phyloP scores from a whole-genome alignment of 257 asterid genomes.

The Solanum sitiens region DNA sequence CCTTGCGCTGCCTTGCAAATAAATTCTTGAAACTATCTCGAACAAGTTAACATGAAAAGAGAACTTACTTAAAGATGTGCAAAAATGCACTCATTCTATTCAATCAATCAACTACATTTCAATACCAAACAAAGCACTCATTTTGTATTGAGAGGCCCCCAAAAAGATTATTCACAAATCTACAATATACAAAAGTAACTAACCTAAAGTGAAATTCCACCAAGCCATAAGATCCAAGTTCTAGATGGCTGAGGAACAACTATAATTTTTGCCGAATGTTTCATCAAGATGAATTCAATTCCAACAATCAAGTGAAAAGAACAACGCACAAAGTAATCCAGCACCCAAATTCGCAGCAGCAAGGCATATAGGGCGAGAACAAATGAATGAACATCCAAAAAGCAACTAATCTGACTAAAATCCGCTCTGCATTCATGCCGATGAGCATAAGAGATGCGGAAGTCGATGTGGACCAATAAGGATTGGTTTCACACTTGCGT shows the following conservation, averaged over 20 bases:
- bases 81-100: not conserved
- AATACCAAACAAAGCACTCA: not conserved
- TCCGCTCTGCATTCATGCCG: not conserved
- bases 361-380: constrained; percentile 4
- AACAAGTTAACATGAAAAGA: not conserved
- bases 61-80: not conserved
- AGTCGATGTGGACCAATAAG: constrained; percentile 1
- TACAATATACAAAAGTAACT: not conserved
- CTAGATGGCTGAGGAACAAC: not conserved
- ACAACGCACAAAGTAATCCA: constrained; percentile 16
- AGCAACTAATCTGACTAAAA: not conserved
- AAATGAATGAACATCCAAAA: not conserved
- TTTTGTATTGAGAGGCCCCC: not conserved
- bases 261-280: not conserved
- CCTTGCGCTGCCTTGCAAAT: not conserved
- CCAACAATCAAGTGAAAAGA: constrained; percentile 1
- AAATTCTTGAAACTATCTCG: not conserved
- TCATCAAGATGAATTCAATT: not conserved
- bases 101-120: not conserved
- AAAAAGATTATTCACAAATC: not conserved
- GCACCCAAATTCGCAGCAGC: constrained; percentile 13
- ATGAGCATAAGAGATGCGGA: constrained; percentile 5
- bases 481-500: constrained; percentile 19
- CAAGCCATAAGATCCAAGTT: not conserved
- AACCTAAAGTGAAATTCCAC: not conserved